These are phyloP conservation scores for Chaetomiaceae sp. DNA, from an alignment of 2,329 filamentous ascomycete species.

Conservation along the genomic window DNA sequence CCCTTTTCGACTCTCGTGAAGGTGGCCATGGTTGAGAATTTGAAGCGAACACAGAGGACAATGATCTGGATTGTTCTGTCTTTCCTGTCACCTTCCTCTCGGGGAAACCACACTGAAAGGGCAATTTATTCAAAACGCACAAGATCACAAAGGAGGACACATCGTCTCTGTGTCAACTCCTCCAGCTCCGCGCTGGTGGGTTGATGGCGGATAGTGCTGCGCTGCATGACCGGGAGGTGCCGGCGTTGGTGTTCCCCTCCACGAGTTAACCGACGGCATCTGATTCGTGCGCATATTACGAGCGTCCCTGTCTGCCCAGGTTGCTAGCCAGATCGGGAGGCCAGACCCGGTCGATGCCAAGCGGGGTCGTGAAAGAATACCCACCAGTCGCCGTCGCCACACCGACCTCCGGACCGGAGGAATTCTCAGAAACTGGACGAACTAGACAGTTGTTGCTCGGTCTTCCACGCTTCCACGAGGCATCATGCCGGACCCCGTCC, in stretches of 20 bases:
- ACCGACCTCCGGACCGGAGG: background rate
- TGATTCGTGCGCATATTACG: conserved; percentile 11
- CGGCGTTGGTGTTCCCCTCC: background rate
- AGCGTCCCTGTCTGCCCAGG: background rate
- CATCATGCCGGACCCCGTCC: background rate
- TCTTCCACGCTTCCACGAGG: too few relatives aligned
- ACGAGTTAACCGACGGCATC: background rate
- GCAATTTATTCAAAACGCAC: too few relatives aligned
- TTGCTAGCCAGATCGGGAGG: background rate
- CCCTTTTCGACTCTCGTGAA: conserved; percentile 63
- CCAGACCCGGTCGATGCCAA: background rate
- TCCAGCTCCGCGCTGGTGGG: too few relatives aligned
- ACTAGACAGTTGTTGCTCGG: too few relatives aligned
- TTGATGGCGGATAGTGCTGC: too few relatives aligned
- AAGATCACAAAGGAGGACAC: too few relatives aligned
- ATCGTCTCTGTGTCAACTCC: too few relatives aligned
- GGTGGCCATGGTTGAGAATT: conserved; percentile 59
- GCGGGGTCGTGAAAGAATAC: background rate
- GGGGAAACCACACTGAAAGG: too few relatives aligned
- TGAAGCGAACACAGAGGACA: background rate
- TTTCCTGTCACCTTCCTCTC: too few relatives aligned
- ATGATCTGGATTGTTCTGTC: background rate
- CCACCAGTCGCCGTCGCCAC: conserved; percentile 6
- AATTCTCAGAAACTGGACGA: background rate
- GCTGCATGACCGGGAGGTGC: background rate